Evolutionary conservation across 306 rosid species (phyloP), one percentile per base, ranked within the genome.

Genomic region (Myrica gale): DNA sequence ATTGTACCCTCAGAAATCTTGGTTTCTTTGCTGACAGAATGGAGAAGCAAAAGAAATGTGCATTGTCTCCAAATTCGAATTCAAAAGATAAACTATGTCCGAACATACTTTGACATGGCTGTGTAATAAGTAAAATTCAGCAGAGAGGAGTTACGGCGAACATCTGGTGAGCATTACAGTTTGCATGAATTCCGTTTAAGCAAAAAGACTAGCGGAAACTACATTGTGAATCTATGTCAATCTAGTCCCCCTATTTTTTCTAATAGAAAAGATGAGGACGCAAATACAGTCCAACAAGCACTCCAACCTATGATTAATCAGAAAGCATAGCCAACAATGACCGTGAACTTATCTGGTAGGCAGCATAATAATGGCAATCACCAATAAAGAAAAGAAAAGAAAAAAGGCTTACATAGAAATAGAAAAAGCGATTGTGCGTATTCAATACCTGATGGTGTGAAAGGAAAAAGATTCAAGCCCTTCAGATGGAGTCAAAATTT

Each of bases 121-220:
- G 48, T 39, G 39, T 26, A 61, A 48, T 48, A 56, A 21, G 5
- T 45, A 8, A 2, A 9, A 39, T 20, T 68, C 62, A 23, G 55
- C 48, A 51, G 75, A 54, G 4, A 42, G 76, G 74, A 78, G 66
- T 79, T 87, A 50, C 26, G 1, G 13, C 81, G 66, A 81, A 53
- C 81, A 79, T 9, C 0, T 79, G 69, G 66, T 5, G 80, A 58
- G 83, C 85, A 79, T 20, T 10, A 57, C 42, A 50, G 32, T 6
- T 46, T 41, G 20, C 39, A 66, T 48, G 12, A 72, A 23, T 26
- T 5, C 13, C 9, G 3, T 16, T 10, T 6, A 39, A 39, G 12
- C 12, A 16, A 15, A 63, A 37, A 46, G 47, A 16, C 12, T 15
- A 63, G 15, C 15, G 2, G 70, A 65, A 7, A 65, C 37, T 41